A percentile compares a stretch with the other conserved stretches of the same genome.
These are phyloP conservation scores for Gastrodia elata DNA, from an alignment of 106 monocot genomes.

Conservation along the genomic window DNA sequence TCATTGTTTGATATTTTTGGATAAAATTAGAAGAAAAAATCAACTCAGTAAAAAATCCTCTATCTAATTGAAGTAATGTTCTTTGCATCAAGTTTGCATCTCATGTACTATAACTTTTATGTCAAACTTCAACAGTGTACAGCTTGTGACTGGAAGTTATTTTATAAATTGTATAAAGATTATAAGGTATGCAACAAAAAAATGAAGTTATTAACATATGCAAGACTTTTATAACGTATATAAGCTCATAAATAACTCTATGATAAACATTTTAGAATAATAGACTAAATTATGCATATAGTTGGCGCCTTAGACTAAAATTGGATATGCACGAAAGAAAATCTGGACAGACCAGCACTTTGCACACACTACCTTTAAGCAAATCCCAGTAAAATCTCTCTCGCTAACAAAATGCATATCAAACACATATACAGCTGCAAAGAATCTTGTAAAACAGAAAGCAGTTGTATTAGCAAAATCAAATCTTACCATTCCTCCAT, in stretches of 20 bases:
- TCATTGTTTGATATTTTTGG: background rate
- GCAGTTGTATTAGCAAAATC: background rate
- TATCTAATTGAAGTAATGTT: background rate
- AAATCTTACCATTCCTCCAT: conserved; percentile 4
- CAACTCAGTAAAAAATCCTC: background rate
- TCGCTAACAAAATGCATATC: background rate
- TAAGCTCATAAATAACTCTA: background rate
- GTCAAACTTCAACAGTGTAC: background rate
- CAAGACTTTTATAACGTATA: background rate
- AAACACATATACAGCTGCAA: background rate
- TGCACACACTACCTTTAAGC: background rate
- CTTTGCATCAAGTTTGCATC: background rate
- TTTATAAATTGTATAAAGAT: background rate
- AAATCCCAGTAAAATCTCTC: background rate
- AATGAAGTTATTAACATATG: background rate
- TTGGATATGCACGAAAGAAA: background rate
- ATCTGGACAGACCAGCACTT: background rate
- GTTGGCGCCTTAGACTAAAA: background rate
- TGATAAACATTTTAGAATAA: background rate
- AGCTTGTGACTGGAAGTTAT: background rate
- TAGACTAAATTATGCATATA: background rate
- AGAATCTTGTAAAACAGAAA: background rate
- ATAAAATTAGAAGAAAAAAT: background rate
- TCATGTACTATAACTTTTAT: background rate
- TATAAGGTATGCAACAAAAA: background rate